Conservation (phyloP, 2,329 filamentous ascomycete genomes). For the Ophiocordyceps sinensis region DNA sequence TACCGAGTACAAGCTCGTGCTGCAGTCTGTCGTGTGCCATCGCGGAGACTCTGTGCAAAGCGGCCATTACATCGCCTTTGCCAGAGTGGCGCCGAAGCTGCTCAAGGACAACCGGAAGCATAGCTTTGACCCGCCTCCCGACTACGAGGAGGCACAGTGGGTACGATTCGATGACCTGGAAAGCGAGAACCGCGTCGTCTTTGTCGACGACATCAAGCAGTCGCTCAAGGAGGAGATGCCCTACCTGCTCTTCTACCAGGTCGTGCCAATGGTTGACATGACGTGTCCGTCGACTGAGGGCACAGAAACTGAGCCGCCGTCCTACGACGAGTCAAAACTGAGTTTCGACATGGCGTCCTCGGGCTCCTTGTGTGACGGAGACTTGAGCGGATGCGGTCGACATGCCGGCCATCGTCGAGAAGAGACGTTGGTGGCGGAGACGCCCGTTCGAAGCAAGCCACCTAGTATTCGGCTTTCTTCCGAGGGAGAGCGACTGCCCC, state of each 20-base stretch:
- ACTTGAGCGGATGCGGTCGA: constrained; percentile 1
- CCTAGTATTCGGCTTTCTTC: constrained; percentile 40
- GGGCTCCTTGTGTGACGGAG: constrained; percentile 4
- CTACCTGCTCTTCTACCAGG: constrained; percentile 90
- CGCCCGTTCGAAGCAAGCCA: constrained; percentile 18
- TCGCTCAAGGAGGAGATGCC: constrained; percentile 78
- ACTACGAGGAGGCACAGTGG: constrained; percentile 66
- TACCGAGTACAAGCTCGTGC: constrained; percentile 82
- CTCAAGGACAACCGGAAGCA: constrained; percentile 44
- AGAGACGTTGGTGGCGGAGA: constrained; percentile 9
- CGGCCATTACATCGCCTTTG: constrained; percentile 82
- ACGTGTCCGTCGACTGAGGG: constrained; percentile 31
- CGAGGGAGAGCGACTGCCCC: constrained; percentile 34
- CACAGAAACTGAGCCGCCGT: constrained; percentile 37
- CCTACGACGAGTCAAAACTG: constrained; percentile 38
- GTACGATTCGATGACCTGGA: constrained; percentile 82
- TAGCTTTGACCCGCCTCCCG: constrained; percentile 42
- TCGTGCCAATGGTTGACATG: constrained; percentile 70
- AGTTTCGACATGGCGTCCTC: constrained; percentile 20
- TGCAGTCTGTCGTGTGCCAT: constrained; percentile 89
- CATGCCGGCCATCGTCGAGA: constrained; percentile 8
- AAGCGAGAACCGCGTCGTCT: constrained; percentile 50
- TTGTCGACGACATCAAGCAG: constrained; percentile 63
- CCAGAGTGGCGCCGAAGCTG: constrained; percentile 54
- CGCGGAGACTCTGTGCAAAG: constrained; percentile 72